Evolutionary conservation across 2,329 filamentous ascomycete genomes (phyloP), one percentile per base, ranked within the genome.

Genomic region (Monilinia vaccinii-corymbosi): DNA sequence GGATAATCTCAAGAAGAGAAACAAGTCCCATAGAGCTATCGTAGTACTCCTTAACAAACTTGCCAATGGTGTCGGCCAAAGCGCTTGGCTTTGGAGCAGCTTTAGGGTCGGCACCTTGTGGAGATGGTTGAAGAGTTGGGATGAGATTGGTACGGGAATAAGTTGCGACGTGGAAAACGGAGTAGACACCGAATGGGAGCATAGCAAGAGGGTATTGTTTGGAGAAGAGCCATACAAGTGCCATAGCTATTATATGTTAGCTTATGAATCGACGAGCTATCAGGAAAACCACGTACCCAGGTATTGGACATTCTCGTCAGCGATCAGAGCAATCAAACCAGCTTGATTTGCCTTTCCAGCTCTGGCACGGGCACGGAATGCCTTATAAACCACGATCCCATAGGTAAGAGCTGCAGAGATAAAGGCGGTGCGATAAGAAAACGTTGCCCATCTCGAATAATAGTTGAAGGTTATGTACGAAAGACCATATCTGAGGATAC

Each of bases 301-400:
- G 74, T 99, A 99, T 76, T 97, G 94, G 56, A 99, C 90, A 75
- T 99, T 99, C 81, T 99, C 94, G 73, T 99, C 94, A 14, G 84
- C 80, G 60, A 87, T 79, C 66, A 96, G 78, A 63, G 85, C 82
- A 61, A 93, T 58, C 52, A 81, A 74, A 61, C 88, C 83, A 56
- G 73, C 72, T 44, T 75, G 77, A 73, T 72, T 81, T 73, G 78
- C 85, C 63, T 79, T 84, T 65, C 87, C 86, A 53, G 85, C 80
- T 81, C 90, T 88, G 69, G 88, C 82, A 67, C 91, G 88, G 68
- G 92, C 90, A 67, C 92, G 86, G 79, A 92, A 90, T 61, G 91
- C 92, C 84, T 99, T 99, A 82, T 96, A 97, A 64, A 99, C 93
- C 53, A 99, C 94, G 67, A 99, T 97, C 66, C 94, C 93, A 75